Base-by-base conservation (phyloP, 2,329 filamentous ascomycete genomes). In the Helotiales sp. region DNA sequence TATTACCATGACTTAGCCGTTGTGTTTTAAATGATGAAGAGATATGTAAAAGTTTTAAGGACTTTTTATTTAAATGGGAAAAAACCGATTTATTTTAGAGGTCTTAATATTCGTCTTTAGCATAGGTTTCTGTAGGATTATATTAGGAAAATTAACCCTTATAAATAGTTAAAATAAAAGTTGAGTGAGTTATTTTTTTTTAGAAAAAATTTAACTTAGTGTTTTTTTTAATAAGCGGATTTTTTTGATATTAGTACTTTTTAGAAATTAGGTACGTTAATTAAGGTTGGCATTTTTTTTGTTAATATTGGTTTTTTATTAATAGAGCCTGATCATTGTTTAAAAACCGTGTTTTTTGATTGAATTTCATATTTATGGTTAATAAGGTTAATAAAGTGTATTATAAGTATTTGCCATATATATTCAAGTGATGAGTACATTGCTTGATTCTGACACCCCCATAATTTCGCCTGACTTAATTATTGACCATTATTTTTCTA, bases 11-110 rank as follows among this genome's bases (percentile, higher is more conserved):
- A 70, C 64, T 40, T 69, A 17, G 6, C 60, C 54, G n/a, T 49
- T 60, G 20, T 66, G 59, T n/a, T 70, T 13, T 6, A 70, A 30
- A 34, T 28, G 45, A 55, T 61, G 28, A 54, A 70, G 63, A 34
- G 17, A 26, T 20, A 13, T 58, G 49, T 70, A 70, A 34, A 26
- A 43, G 54, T 68, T n/a, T 45, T 15, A 70, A 8, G 52, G 68
- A 55, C 59, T 63, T 26, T 65, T 45, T 55, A 57, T 11, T 63
- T 26, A 7, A 43, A 57, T 22, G 30, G 30, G 11, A 37, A 8
- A 30, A 52, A 30, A 26, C 49, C 30, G 26, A 52, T 4, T 26
- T 30, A 52, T 26, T 58, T 58, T 10, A 4, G 54, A 37, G 54
- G n/a, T 58, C 54, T 40, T 40, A 24, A 37, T 43, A n/a, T 58